phyloP scores from a whole-genome alignment of 2,329 filamentous ascomycete species.

The Penicillium brevicompactum region DNA sequence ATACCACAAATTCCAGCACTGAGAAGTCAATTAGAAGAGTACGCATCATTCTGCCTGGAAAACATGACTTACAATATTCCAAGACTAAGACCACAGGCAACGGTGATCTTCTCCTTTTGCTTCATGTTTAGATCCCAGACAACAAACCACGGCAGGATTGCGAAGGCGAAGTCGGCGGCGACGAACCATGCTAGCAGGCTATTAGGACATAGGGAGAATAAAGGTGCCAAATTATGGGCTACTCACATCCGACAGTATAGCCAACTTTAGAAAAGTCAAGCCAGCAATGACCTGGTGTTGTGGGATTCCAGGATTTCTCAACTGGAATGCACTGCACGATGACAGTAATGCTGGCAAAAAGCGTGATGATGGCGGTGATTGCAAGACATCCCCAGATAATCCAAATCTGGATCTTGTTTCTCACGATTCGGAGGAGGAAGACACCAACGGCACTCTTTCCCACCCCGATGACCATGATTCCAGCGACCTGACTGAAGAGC shows the following conservation, averaged over 20 bases:
- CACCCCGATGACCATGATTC: conserved; percentile 25
- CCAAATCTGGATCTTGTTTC: conserved; percentile 23
- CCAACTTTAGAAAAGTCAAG: conserved; percentile 26
- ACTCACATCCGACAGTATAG: conserved; percentile 27
- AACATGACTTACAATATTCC: conserved; percentile 41
- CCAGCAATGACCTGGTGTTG: conserved; percentile 20
- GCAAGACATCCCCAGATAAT: conserved; percentile 21
- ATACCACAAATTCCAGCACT: conserved; percentile 28
- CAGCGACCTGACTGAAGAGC: conserved; percentile 24
- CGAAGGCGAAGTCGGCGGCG: conserved; percentile 26
- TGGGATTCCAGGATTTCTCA: conserved; percentile 20
- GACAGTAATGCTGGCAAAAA: conserved; percentile 22
- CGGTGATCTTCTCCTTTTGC: conserved; percentile 49
- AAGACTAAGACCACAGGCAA: conserved; percentile 47
- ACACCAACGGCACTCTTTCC: conserved; percentile 22
- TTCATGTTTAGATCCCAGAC: conserved; percentile 51
- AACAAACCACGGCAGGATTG: conserved; percentile 47
- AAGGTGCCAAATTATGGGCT: neutral
- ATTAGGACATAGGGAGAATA: neutral
- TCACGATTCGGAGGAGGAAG: conserved; percentile 25
- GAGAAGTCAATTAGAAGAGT: neutral
- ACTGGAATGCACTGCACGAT: conserved; percentile 21
- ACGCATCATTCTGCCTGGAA: neutral
- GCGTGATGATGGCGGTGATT: conserved; percentile 16
- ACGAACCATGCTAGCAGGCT: conserved; percentile 20